These are phyloP conservation scores for Sphagnum tenellum DNA, from an alignment of 225 moss, liverwort and hornwort species.

Conservation along the genomic window DNA sequence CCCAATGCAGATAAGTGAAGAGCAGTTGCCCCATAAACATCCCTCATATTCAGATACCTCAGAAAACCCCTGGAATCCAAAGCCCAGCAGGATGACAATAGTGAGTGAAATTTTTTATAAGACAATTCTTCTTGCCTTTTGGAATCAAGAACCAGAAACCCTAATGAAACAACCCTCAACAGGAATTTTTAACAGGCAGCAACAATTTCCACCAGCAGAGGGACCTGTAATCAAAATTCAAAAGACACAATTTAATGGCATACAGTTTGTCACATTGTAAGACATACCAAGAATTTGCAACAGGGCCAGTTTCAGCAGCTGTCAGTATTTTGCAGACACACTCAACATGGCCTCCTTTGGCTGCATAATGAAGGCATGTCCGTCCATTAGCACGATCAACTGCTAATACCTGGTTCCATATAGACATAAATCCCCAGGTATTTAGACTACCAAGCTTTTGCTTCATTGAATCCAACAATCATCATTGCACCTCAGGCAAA, in stretches of 20 bases:
- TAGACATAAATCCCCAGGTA: not conserved
- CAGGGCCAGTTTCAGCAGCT: conserved; percentile 24
- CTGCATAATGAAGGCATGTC: conserved; percentile 42
- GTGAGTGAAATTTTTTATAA: not conserved
- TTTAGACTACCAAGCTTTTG: not conserved
- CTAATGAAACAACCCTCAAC: too few relatives aligned
- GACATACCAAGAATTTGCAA: conserved; percentile 28
- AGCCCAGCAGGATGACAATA: not conserved
- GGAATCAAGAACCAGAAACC: too few relatives aligned
- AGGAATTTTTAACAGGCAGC: too few relatives aligned
- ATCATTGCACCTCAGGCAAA: too few relatives aligned
- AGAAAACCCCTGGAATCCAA: conserved; percentile 24
- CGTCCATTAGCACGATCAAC: conserved; percentile 27
- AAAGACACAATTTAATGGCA: too few relatives aligned
- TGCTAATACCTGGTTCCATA: conserved; percentile 26
- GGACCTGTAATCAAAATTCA: too few relatives aligned
- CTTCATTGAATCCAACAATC: not conserved
- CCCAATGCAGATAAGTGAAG: conserved; percentile 38
- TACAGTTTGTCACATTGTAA: too few relatives aligned
- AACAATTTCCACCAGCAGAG: too few relatives aligned
- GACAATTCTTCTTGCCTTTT: too few relatives aligned
- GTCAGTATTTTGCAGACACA: conserved; percentile 31
- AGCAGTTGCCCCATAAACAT: conserved; percentile 27
- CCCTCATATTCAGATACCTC: conserved; percentile 37
- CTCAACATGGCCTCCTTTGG: conserved; percentile 35